phyloP scores from a whole-genome alignment of 2,329 filamentous ascomycete species.

The Cercospora berteroae region DNA sequence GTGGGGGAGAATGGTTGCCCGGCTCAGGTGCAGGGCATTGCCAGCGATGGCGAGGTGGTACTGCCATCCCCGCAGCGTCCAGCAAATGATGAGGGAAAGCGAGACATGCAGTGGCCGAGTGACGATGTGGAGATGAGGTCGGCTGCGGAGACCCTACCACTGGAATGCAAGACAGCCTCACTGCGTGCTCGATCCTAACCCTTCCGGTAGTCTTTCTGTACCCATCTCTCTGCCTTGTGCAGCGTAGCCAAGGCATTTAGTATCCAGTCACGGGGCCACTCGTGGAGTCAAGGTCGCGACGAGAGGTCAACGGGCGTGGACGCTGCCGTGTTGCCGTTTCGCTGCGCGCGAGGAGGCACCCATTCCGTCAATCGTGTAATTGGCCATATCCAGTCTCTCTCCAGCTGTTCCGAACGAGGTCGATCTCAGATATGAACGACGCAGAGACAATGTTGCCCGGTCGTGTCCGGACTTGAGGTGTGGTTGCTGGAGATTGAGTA shows the following conservation, averaged over 20 bases:
- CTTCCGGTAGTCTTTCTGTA: not conserved
- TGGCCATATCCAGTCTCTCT: not conserved
- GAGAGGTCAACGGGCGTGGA: not conserved
- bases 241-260: not conserved
- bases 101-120: no score
- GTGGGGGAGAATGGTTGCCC: no score
- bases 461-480: not conserved
- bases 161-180: no score
- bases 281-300: no score
- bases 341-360: not conserved
- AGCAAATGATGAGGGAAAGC: no score
- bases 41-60: no score
- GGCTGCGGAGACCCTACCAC: no score
- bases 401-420: not conserved
- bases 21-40: no score
- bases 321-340: not conserved
- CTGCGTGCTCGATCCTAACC: not conserved
- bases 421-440: not conserved
- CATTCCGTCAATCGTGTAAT: not conserved
- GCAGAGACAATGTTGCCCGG: not conserved
- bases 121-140: no score
- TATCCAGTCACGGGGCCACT: not conserved
- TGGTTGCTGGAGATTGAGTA: not conserved
- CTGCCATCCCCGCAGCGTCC: no score
- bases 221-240: not conserved